Evolutionary conservation across 805 yeast species (phyloP).

Genomic region (Starmerella apis): DNA sequence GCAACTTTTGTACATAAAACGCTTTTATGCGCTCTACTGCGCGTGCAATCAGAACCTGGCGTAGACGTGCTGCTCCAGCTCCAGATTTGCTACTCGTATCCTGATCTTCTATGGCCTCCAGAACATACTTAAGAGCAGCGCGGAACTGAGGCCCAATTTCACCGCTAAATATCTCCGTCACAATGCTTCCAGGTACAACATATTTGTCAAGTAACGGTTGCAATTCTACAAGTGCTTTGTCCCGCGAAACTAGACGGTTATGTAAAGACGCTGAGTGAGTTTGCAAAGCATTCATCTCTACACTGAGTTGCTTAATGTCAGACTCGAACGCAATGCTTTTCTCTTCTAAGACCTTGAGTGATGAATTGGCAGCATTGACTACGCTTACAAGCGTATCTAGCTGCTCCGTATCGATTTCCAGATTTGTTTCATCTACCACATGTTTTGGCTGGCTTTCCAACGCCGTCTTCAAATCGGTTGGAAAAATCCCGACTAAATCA

Average conservation of each 20-base stretch:
- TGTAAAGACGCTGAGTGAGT: conserved; percentile 43
- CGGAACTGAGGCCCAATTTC: conserved; percentile 54
- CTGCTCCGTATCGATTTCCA: conserved; percentile 3
- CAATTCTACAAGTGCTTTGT: conserved; percentile 41
- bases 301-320: conserved; percentile 46
- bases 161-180: conserved; percentile 47
- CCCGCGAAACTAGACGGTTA: conserved; percentile 40
- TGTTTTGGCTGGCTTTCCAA: background rate
- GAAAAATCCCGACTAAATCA: conserved; percentile 1
- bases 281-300: conserved; percentile 53
- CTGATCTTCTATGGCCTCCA: background rate
- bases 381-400: conserved; percentile 6
- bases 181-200: conserved; percentile 62
- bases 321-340: conserved; percentile 39
- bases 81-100: conserved; percentile 15
- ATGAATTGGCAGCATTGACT: background rate
- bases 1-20: conserved; percentile 53
- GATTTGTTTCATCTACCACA: conserved; percentile 8
- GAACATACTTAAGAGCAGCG: conserved; percentile 26
- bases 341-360: conserved; percentile 9
- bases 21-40: conserved; percentile 69
- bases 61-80: conserved; percentile 11
- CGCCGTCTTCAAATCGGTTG: background rate
- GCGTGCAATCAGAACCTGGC: conserved; percentile 44
- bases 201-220: conserved; percentile 70